These are phyloP conservation scores for Aaosphaeria pasadenensis DNA, from an alignment of 2,329 filamentous ascomycete species.

Conservation along the genomic window DNA sequence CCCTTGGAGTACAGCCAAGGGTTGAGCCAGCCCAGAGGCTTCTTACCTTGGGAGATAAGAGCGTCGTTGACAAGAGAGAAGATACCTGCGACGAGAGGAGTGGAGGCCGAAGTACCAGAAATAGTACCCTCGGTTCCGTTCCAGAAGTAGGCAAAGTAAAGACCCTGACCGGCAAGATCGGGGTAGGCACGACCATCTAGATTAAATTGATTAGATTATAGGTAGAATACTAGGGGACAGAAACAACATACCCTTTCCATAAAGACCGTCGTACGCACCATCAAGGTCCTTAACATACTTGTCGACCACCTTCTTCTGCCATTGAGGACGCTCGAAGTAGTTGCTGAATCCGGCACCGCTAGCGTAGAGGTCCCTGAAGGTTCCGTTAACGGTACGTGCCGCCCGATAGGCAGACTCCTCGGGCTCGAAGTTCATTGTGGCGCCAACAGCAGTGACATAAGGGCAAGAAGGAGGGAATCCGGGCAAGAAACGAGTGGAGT, in stretches of 20 bases:
- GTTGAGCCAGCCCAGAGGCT: conserved; percentile 57
- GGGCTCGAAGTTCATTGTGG: conserved; percentile 52
- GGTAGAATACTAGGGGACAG: conserved; percentile 1
- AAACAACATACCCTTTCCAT: conserved; percentile 31
- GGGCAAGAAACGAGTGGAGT: conserved; percentile 55
- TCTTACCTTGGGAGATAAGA: conserved; percentile 49
- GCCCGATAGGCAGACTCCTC: conserved; percentile 49
- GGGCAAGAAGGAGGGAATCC: conserved; percentile 67
- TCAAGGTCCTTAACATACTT: conserved; percentile 44
- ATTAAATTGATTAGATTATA: neutral
- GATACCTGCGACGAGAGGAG: conserved; percentile 58
- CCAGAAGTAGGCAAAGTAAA: conserved; percentile 45
- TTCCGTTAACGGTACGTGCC: conserved; percentile 20
- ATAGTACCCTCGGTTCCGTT: conserved; percentile 38
- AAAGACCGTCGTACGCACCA: conserved; percentile 47
- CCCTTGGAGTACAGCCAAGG: conserved; percentile 57
- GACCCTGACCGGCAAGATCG: conserved; percentile 61
- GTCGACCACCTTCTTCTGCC: conserved; percentile 45
- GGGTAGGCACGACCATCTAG: conserved; percentile 57
- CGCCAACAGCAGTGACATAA: conserved; percentile 66
- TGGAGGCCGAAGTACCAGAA: conserved; percentile 55
- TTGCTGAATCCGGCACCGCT: conserved; percentile 51
- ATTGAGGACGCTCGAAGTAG: conserved; percentile 47
- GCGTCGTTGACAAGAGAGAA: conserved; percentile 63
- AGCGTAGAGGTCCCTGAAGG: conserved; percentile 51